Percentiles rank a stretch among this genome's conserved stretches.
Evolutionary conservation across 148 eudicot species (phyloP).

Genomic region (Cornus kousa): DNA sequence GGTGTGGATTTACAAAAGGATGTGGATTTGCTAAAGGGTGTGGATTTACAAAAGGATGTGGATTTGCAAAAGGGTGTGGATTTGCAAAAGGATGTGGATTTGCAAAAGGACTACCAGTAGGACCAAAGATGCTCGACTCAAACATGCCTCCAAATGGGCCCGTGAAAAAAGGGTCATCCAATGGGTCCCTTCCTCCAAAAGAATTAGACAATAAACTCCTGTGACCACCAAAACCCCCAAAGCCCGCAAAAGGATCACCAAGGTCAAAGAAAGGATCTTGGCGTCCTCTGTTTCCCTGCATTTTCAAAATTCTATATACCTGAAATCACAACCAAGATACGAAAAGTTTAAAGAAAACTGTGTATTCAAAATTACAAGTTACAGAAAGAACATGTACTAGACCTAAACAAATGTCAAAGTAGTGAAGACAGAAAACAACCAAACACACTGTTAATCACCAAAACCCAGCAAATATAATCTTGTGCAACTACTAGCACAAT

Average conservation of each 20-base stretch:
- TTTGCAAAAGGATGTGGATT: conserved; percentile 29
- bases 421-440: background rate
- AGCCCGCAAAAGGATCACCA: conserved; percentile 48
- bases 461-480: background rate
- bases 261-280: conserved; percentile 39
- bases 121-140: conserved; percentile 42
- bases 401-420: background rate
- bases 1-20: no score
- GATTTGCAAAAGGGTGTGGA: no score
- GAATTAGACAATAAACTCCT: conserved; percentile 43
- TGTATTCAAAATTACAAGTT: background rate
- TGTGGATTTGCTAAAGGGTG: conserved; percentile 36
- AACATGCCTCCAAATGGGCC: conserved; percentile 60
- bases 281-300: conserved; percentile 56
- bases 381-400: background rate
- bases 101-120: background rate
- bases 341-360: background rate
- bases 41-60: no score
- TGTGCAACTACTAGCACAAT: no score
- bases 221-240: conserved; percentile 46
- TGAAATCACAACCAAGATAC: conserved; percentile 1
- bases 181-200: conserved; percentile 85
- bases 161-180: conserved; percentile 84
- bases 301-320: conserved; percentile 22
- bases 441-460: no score